Percentiles rank a stretch among this genome's conserved stretches.
Evolutionary conservation across 1,139 yeast species (phyloP).

Genomic region (Diutina pseudorugosa): DNA sequence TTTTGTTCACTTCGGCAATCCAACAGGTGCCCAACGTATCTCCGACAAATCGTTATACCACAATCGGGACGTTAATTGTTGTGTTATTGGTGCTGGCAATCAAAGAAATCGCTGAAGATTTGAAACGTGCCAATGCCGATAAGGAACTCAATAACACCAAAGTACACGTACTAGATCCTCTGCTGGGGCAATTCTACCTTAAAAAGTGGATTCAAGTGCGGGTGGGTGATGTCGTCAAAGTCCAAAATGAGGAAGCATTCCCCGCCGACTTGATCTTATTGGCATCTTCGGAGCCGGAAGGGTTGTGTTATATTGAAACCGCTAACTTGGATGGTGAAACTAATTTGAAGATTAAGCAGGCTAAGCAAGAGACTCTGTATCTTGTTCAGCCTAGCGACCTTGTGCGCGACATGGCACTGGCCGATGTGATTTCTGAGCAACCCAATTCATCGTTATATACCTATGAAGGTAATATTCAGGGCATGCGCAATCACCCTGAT

Average conservation of each 20-base stretch:
- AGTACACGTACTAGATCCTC: constrained; percentile 55
- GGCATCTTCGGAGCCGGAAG: constrained; percentile 95
- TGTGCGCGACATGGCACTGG: constrained; percentile 18
- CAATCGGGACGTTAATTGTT: constrained; percentile 78
- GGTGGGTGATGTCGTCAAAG: constrained; percentile 86
- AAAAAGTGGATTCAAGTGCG: constrained; percentile 79
- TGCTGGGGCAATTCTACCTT: constrained; percentile 45
- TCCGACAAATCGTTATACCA: constrained; percentile 92
- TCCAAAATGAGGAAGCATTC: constrained; percentile 77
- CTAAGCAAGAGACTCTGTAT: constrained; percentile 64
- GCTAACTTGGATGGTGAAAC: constrained; percentile 98
- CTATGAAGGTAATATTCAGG: constrained; percentile 73
- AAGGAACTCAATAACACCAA: constrained; percentile 75
- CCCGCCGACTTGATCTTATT: constrained; percentile 86
- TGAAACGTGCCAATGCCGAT: constrained; percentile 82
- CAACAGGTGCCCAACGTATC: constrained; percentile 97
- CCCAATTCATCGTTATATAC: constrained; percentile 94
- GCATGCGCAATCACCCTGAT: constrained; percentile 33
- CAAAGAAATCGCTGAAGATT: constrained; percentile 83
- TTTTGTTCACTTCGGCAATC: constrained; percentile 80
- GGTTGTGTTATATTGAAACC: constrained; percentile 92
- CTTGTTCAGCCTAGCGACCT: constrained; percentile 61
- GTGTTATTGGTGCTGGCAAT: constrained; percentile 85
- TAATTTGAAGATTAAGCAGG: constrained; percentile 86
- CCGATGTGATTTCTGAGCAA: constrained; percentile 63